phyloP scores from a whole-genome alignment of 1,284 basidiomycete genomes.

The Cryptococcus maquisensis region DNA sequence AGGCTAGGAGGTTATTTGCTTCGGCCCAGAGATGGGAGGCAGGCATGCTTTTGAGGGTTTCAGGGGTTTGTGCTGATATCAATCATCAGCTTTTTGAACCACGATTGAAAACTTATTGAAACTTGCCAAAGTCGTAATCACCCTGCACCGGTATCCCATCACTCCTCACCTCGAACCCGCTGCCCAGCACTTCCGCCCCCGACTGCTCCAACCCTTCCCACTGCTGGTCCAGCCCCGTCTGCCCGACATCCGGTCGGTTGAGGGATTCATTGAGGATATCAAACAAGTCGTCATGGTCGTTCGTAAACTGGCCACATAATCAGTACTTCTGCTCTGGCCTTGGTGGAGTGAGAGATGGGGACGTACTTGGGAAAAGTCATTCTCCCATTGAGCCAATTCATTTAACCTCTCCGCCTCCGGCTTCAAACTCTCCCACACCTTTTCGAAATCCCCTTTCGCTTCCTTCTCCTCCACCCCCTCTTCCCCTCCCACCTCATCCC shows the following conservation, averaged over 20 bases:
- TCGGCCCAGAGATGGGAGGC: conserved; percentile 20
- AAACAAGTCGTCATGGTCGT: conserved; percentile 46
- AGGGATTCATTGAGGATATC: conserved; percentile 40
- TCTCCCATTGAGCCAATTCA: conserved; percentile 80
- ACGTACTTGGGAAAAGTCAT: conserved; percentile 67
- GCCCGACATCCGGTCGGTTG: conserved; percentile 40
- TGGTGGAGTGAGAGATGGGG: background rate
- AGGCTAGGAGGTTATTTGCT: conserved; percentile 56
- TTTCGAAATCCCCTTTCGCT: conserved; percentile 50
- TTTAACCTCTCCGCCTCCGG: conserved; percentile 52
- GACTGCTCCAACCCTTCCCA: conserved; percentile 33
- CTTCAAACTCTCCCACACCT: conserved; percentile 49
- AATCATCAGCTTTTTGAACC: background rate
- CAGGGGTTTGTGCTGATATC: background rate
- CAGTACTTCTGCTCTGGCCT: background rate
- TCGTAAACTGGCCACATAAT: conserved; percentile 29
- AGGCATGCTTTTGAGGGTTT: background rate
- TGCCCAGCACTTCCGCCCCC: conserved; percentile 1
- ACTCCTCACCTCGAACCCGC: conserved; percentile 27
- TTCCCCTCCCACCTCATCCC: conserved; percentile 21
- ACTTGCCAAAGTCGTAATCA: conserved; percentile 68
- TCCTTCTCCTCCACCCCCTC: conserved; percentile 48
- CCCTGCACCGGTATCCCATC: conserved; percentile 68
- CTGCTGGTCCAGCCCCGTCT: conserved; percentile 37
- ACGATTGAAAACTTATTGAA: background rate